Percentiles rank a stretch among this genome's conserved stretches.
These are phyloP conservation scores for Rhizodiscina lignyota DNA, from an alignment of 495 filamentous ascomycete genomes.

Conservation along the genomic window DNA sequence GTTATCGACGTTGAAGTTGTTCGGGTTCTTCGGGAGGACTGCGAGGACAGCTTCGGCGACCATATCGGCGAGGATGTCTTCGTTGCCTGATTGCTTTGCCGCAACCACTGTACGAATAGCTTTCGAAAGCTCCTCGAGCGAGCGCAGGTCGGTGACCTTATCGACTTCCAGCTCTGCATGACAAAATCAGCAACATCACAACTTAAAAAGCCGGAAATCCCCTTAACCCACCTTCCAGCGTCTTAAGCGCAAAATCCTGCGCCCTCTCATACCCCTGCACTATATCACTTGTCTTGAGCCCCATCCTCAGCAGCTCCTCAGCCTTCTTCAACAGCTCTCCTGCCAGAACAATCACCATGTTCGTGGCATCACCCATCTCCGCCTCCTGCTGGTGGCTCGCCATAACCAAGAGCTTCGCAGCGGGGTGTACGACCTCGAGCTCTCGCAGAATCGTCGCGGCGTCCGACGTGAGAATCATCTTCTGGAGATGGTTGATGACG, in stretches of 20 bases:
- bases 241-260: constrained; percentile 67
- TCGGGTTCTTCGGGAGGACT: constrained; percentile 91
- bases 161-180: constrained; percentile 67
- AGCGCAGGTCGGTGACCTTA: constrained; percentile 68
- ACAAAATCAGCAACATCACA: not conserved
- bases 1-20: constrained; percentile 99
- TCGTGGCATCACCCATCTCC: constrained; percentile 98
- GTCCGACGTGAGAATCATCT: constrained; percentile 98
- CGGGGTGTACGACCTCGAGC: constrained; percentile 95
- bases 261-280: constrained; percentile 91
- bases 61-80: constrained; percentile 68
- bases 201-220: not conserved
- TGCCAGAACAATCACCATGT: constrained; percentile 89
- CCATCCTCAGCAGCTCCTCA: constrained; percentile 87
- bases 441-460: constrained; percentile 95
- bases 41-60: constrained; percentile 89
- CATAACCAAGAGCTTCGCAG: constrained; percentile 98
- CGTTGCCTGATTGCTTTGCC: constrained; percentile 88
- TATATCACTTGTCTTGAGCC: constrained; percentile 93
- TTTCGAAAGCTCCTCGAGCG: constrained; percentile 72
- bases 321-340: constrained; percentile 96
- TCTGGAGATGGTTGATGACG: constrained; percentile 98
- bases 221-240: constrained; percentile 61
- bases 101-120: constrained; percentile 90
- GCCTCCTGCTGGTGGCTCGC: constrained; percentile 96